Conservation (phyloP, 1,284 basidiomycete species). For the Microbotryum silenes-acaulis region DNA sequence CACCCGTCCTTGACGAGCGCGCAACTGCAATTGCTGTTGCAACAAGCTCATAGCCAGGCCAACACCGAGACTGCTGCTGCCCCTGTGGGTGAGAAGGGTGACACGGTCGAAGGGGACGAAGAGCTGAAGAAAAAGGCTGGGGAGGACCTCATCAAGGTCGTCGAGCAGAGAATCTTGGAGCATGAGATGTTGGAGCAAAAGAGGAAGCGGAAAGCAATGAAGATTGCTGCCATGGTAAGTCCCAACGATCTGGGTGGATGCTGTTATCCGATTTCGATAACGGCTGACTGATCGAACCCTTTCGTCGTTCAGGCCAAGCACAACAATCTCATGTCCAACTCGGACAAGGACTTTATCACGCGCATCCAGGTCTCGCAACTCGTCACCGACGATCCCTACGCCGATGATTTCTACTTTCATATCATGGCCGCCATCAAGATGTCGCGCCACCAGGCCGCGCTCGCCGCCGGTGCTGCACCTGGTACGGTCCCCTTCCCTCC, state of each 20-base stretch:
- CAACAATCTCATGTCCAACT: constrained; percentile 97
- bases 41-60: constrained; percentile 20
- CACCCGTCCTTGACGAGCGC: constrained; percentile 27
- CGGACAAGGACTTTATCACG: constrained; percentile 99
- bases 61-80: not conserved
- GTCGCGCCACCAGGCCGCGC: constrained; percentile 4
- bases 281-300: not conserved
- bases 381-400: constrained; percentile 90
- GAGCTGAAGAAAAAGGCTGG: constrained; percentile 43
- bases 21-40: constrained; percentile 25
- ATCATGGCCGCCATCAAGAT: constrained; percentile 58
- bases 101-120: not conserved
- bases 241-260: constrained; percentile 15
- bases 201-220: constrained; percentile 65
- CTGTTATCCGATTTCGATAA: constrained; percentile 1
- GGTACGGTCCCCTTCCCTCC: not conserved
- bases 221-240: constrained; percentile 74
- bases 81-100: not conserved
- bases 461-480: constrained; percentile 9
- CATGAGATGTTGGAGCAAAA: constrained; percentile 77
- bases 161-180: constrained; percentile 77
- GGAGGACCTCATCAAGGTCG: constrained; percentile 60
- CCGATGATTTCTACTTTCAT: constrained; percentile 97
- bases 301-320: constrained; percentile 71
- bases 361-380: constrained; percentile 98